Base-by-base conservation (phyloP, 495 filamentous ascomycete species). In the Talaromyces borbonicus region DNA sequence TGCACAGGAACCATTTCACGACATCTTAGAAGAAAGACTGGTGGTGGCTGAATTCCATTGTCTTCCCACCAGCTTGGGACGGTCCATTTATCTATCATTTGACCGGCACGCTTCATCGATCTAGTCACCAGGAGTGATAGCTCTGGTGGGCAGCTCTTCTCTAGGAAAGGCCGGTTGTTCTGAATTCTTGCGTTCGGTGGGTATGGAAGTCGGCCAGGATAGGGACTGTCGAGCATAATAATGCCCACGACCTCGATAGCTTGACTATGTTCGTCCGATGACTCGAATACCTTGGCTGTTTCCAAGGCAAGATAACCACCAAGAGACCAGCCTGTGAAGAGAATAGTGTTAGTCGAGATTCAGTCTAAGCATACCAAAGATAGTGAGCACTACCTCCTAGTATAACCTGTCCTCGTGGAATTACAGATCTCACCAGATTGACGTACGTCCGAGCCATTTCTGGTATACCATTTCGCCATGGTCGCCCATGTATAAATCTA, bases 371-470 rank as follows among this genome's bases (percentile, higher is more conserved):
- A 8, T 20, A 25, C n/a, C 22, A 40, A 3, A 9, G 11, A 32
- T 32, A 12, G 30, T 12, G 3, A 32, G 30, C 4, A 3, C 16
- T 40, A 40, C 37, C 37, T 25, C 37, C 37, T 4, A 40, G 37
- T 3, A 40, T 20, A 18, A 40, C 37, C 12, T 40, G 18, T 25
- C 37, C 37, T 3, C 37, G 18, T 18, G 37, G 37, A 4, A 40
- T 18, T 11, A 40, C 12, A 12, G 37, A 40, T 40, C 23, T 20
- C 12, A 40, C 37, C 37, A 40, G 23, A 18, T 40, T 40, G 23
- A 18, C 37, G n/a, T 40, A 40, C 14, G 23, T 25, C 12, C 37
- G 37, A 20, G 37, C 37, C 37, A 40, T 40, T 25, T 40, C 37
- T 25, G 18, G 37, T 4, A 40, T 20, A 40, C 37, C 37, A 40